phyloP scores from a whole-genome alignment of 2,329 filamentous ascomycete species.

The Cytospora piceae region DNA sequence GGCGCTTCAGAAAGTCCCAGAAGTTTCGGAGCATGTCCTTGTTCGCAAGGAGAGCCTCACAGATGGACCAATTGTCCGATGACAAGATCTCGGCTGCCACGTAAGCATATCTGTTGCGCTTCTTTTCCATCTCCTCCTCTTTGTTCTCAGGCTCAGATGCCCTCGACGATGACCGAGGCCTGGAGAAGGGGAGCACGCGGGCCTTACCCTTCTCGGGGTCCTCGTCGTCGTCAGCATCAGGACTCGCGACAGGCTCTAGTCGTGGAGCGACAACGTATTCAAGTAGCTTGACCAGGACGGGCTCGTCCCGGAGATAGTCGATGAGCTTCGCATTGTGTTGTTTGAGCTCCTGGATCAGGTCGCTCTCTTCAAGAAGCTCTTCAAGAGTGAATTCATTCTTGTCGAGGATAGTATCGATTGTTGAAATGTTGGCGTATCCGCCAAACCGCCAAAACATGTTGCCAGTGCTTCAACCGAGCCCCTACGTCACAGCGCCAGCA shows the following conservation, averaged over 20 bases:
- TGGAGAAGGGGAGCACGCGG: constrained; percentile 51
- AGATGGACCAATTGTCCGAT: constrained; percentile 96
- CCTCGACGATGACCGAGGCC: constrained; percentile 58
- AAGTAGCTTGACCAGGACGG: constrained; percentile 81
- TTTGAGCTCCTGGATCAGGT: constrained; percentile 96
- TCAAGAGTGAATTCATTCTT: constrained; percentile 95
- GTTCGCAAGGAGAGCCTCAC: constrained; percentile 88
- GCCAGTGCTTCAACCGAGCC: constrained; percentile 40
- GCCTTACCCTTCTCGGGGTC: constrained; percentile 50
- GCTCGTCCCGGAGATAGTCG: constrained; percentile 89
- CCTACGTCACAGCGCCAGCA: constrained; percentile 38
- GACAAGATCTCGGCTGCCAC: constrained; percentile 91
- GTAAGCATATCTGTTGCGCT: constrained; percentile 90
- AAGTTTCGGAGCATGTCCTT: constrained; percentile 78
- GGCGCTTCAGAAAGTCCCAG: constrained; percentile 85
- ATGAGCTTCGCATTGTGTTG: constrained; percentile 97
- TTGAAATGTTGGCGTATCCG: constrained; percentile 96
- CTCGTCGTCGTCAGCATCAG: constrained; percentile 55
- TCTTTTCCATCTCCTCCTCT: constrained; percentile 83
- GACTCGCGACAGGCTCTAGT: constrained; percentile 58
- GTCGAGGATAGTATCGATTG: constrained; percentile 95
- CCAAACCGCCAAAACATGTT: constrained; percentile 99
- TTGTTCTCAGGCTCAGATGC: constrained; percentile 54
- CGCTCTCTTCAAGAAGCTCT: constrained; percentile 92
- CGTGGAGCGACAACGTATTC: constrained; percentile 88